phyloP scores from a whole-genome alignment of 176 grass and related monocot species.

The Eremochloa ophiuroides region DNA sequence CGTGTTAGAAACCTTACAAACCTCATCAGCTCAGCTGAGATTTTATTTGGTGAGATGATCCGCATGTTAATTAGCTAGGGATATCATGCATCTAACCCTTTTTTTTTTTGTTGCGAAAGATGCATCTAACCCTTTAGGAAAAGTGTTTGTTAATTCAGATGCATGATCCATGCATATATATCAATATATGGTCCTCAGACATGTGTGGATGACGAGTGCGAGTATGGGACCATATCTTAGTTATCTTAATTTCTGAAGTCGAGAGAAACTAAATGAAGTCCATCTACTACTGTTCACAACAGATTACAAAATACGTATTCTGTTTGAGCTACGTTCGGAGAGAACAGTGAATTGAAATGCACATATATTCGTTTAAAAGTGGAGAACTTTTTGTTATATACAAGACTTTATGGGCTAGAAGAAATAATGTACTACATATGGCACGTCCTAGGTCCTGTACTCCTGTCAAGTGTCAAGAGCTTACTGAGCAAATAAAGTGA shows the following conservation, averaged over 20 bases:
- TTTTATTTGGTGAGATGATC: background rate
- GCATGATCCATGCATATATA: too few species aligned
- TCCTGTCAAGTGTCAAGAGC: background rate
- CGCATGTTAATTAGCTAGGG: background rate
- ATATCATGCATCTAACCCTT: background rate
- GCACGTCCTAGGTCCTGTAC: background rate
- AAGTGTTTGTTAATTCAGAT: background rate
- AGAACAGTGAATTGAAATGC: background rate
- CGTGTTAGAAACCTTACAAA: background rate
- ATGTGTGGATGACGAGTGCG: background rate
- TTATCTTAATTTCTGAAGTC: background rate
- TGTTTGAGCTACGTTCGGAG: background rate
- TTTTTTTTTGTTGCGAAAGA: too few species aligned
- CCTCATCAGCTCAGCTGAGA: background rate
- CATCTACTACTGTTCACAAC: background rate
- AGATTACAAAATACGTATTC: background rate
- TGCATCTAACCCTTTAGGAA: background rate
- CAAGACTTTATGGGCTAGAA: background rate
- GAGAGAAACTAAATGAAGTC: background rate
- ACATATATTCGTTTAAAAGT: background rate
- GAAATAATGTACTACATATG: background rate
- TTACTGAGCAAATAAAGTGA: background rate
- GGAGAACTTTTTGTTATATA: background rate
- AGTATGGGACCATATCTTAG: background rate
- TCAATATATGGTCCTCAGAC: background rate